These are phyloP conservation scores for Epicoccum nigrum DNA, from an alignment of 2,329 filamentous ascomycete species.

Conservation along the genomic window DNA sequence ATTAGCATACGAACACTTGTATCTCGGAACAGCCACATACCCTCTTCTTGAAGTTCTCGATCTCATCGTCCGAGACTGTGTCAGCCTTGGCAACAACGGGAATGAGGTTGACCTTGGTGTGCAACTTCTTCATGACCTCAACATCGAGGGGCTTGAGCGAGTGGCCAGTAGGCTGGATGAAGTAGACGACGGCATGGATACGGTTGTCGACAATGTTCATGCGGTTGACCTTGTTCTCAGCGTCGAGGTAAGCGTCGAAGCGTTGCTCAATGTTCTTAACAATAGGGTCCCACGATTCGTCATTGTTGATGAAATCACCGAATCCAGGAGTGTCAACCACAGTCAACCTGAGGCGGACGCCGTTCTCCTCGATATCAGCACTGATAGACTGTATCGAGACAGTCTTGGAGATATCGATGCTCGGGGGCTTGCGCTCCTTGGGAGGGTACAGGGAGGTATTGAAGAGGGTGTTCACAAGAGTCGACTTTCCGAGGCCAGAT, in stretches of 20 bases:
- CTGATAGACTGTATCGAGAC: slow-evolving; percentile 62
- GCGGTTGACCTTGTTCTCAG: slow-evolving; percentile 99
- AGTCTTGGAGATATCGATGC: slow-evolving; percentile 93
- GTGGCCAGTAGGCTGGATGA: slow-evolving; percentile 98
- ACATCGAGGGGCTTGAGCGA: slow-evolving; percentile 98
- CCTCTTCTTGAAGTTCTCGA: slow-evolving; percentile 90
- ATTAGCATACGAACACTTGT: slow-evolving; percentile 19
- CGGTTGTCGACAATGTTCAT: slow-evolving; percentile 99
- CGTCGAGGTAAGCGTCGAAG: slow-evolving; percentile 97
- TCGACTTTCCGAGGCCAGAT: slow-evolving; percentile 98
- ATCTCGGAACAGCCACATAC: slow-evolving; percentile 62
- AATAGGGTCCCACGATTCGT: slow-evolving; percentile 98
- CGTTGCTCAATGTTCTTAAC: slow-evolving; percentile 99
- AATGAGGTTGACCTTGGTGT: slow-evolving; percentile 99
- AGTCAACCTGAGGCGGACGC: slow-evolving; percentile 91
- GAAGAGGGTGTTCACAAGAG: slow-evolving; percentile 98
- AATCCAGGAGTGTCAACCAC: slow-evolving; percentile 98
- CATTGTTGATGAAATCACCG: slow-evolving; percentile 99
- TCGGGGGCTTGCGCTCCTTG: slow-evolving; percentile 97
- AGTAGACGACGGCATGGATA: slow-evolving; percentile 98
- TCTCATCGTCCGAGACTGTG: slow-evolving; percentile 96
- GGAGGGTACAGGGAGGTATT: slow-evolving; percentile 99
- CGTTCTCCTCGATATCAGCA: slow-evolving; percentile 89
- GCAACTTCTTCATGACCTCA: slow-evolving; percentile 98
- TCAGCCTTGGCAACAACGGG: slow-evolving; percentile 99